Evolutionary conservation across 371 early-diverging fungal species (phyloP).

Genomic region (Saksenaea oblongispora): DNA sequence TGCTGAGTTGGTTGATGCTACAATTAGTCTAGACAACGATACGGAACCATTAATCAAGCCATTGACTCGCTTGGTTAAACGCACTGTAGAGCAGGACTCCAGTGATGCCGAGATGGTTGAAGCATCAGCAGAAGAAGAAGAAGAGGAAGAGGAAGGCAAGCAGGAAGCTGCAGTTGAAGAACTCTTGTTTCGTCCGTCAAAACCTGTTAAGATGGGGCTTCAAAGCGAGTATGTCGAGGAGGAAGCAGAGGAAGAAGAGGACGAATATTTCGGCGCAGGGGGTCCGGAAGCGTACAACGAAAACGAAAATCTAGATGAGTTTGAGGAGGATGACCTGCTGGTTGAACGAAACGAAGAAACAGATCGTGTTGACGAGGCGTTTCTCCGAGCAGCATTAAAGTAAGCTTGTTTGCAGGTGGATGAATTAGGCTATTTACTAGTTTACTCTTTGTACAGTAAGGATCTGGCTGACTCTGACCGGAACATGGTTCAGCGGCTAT

Average conservation of each 20-base stretch:
- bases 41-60: slow-evolving; percentile 5
- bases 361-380: slow-evolving; percentile 38
- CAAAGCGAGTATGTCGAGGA: slow-evolving; percentile 38
- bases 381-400: slow-evolving; percentile 34
- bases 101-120: slow-evolving; percentile 3
- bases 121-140: slow-evolving; percentile 11
- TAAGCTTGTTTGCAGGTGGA: too few species aligned
- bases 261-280: slow-evolving; percentile 47
- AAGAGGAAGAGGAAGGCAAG: slow-evolving; percentile 17
- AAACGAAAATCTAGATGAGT: slow-evolving; percentile 41
- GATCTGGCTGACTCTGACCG: slow-evolving; percentile 42
- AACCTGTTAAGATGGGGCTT: slow-evolving; percentile 5
- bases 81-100: slow-evolving; percentile 11
- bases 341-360: slow-evolving; percentile 42
- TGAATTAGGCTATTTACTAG: too few species aligned
- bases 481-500: slow-evolving; percentile 37
- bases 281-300: slow-evolving; percentile 33
- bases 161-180: background rate
- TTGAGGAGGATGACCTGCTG: slow-evolving; percentile 44
- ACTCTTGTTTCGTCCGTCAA: background rate
- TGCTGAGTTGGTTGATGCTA: background rate
- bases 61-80: slow-evolving; percentile 22
- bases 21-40: background rate
- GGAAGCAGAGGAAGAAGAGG: slow-evolving; percentile 55
- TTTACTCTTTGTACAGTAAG: slow-evolving; percentile 16